Base-by-base conservation (phyloP, 1,284 basidiomycete genomes). In the Ustilago vetiveriae region DNA sequence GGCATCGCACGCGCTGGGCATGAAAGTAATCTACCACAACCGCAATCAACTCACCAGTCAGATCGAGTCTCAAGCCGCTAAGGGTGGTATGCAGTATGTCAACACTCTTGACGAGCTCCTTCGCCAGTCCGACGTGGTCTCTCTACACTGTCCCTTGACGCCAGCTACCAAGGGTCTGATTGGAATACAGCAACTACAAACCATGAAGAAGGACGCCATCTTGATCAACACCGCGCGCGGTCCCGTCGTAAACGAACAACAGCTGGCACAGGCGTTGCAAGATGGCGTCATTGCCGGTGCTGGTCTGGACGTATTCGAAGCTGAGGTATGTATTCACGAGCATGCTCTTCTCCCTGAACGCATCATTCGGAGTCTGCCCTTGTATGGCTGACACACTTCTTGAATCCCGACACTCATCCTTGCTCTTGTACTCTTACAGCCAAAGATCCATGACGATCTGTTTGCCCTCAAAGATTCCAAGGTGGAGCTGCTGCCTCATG, bases 301-400 rank as follows among this genome's bases (percentile, higher is more conserved):
- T 19, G 94, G 94, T 21, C 85, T 97, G 21, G 94, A 96, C 72
- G 93, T 95, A 26, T 96, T 87, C 84, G 59, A 64, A 29, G 50
- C 53, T 16, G 70, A 65, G 55, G 62, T 63, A 33, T 58, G 62
- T 45, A 44, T 22, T 23, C 14, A 30, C 26, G 8, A 19, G 8
- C 8, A 21, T 27, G 4, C 16, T 7, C 23, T 10, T 19, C 19
- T n/a, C 10, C 27, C 27, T 29, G 13, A 6, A 29, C 7, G 27
- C 27, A 29, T 29, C 27, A 13, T n/a, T n/a, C n/a, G n/a, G n/a
- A n/a, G n/a, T n/a, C n/a, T n/a, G n/a, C n/a, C n/a, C n/a, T n/a
- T n/a, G 29, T 14, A 30, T 40, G 16, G 24, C 41, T 36, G 42
- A 44, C 50, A 17, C 32, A 14, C 14, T 21, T n/a, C 29, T 3